Percentiles rank a stretch among this genome's conserved stretches.
phyloP scores from a whole-genome alignment of 2,329 filamentous ascomycete genomes.

The Arthrinium phaeospermum region DNA sequence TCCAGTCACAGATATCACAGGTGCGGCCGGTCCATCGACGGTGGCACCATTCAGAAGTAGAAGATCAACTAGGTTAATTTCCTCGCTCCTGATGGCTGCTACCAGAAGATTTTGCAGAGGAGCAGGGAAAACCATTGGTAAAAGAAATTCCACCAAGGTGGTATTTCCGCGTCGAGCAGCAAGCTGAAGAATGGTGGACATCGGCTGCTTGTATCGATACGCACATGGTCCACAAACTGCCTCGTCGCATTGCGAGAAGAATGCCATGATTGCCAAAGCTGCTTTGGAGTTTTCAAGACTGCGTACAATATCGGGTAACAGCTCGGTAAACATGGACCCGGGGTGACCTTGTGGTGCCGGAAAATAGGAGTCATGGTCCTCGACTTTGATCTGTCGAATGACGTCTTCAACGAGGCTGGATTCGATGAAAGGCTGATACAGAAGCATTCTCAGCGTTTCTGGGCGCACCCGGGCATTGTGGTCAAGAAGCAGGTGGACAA shows the following conservation, averaged over 20 bases:
- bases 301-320: neutral
- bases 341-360: too few species aligned
- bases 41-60: neutral
- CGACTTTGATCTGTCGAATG: neutral
- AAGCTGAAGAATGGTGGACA: neutral
- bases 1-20: neutral
- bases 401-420: neutral
- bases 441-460: neutral
- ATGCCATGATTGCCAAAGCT: neutral
- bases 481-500: neutral
- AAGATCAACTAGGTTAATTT: neutral
- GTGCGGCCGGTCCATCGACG: neutral
- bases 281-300: neutral
- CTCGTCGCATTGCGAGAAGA: neutral
- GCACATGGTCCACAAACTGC: neutral
- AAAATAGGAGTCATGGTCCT: neutral
- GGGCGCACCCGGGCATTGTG: neutral
- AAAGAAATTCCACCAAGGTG: neutral
- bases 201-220: neutral
- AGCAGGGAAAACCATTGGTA: neutral
- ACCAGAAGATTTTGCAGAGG: neutral
- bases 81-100: neutral
- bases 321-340: too few species aligned
- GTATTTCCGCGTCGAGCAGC: neutral
- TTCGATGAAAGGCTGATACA: neutral